Conservation (phyloP, 257 asterid species). For the Solanum medicagineum region DNA sequence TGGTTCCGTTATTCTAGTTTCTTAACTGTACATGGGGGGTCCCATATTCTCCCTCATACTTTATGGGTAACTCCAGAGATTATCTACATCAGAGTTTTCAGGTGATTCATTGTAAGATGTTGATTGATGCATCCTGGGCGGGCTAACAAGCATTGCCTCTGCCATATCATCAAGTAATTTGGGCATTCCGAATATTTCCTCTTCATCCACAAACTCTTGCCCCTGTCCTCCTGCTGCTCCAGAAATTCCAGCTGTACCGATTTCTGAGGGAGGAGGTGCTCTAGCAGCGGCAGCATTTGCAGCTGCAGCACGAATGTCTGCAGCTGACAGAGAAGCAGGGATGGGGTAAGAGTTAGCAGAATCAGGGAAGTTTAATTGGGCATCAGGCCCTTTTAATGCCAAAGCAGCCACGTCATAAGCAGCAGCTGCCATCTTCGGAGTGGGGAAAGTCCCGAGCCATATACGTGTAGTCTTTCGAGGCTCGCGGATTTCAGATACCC, state of each 20-base stretch:
- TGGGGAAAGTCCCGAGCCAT: conserved; percentile 12
- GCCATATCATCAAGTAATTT: conserved; percentile 10
- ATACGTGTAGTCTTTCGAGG: conserved; percentile 11
- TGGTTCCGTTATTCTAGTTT: background rate
- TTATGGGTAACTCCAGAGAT: conserved; percentile 1
- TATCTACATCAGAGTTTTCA: background rate
- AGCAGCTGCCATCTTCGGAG: conserved; percentile 11
- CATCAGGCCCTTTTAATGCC: conserved; percentile 5
- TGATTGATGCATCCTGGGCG: conserved; percentile 1
- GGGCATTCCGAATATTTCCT: conserved; percentile 1
- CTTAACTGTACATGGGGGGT: background rate
- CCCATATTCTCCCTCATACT: background rate
- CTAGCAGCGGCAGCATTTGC: background rate
- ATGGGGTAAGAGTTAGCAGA: background rate
- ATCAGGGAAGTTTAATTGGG: conserved; percentile 6
- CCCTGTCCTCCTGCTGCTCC: background rate
- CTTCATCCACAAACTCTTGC: background rate
- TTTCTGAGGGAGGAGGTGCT: background rate
- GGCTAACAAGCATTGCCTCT: conserved; percentile 3
- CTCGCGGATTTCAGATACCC: conserved; percentile 14
- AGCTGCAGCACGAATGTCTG: background rate
- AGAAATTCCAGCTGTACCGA: background rate
- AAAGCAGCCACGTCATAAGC: conserved; percentile 18
- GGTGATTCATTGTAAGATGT: background rate
- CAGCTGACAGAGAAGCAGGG: background rate